Evolutionary conservation across 129 eudicot species (phyloP), one percentile per base, ranked within the genome.

Genomic region (Tanacetum coccineum): DNA sequence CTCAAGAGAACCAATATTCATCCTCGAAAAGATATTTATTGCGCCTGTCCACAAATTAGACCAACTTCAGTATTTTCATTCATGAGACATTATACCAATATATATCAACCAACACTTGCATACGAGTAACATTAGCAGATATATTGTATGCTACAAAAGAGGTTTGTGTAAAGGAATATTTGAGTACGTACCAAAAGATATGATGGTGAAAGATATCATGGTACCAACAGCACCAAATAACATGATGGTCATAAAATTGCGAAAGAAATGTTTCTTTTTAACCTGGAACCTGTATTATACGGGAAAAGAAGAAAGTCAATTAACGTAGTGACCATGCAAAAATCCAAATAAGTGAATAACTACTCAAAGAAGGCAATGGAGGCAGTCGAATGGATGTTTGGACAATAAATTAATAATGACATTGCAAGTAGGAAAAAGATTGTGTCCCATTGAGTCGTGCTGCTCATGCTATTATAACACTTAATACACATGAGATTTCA

Each of bases 201-300:
- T 84, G 65, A 92, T 73, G 42, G 78, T 75, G 79, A 86, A 92
- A 61, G 98, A 88, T 64, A 92, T 79, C 70, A 92, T 58, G 10
- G 98, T 92, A 62, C 98, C 98, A 80, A 88, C 58, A 14, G 98
- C 98, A 63, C 98, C 98, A 72, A 92, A 92, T 77, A 92, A 62
- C 81, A 80, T 78, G 39, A 92, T 88, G 55, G 96, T 92, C 77
- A 79, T 80, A 73, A 88, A 92, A 66, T 88, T 91, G 48, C 96
- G 88, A 22, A 91, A 91, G 72, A 91, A 91, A 40, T 87, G 95
- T 75, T 91, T 91, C 93, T 87, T 91, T 71, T 91, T 91, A 42
- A 91, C 98, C 85, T 91, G 98, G 69, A 91, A 91, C 78, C 98
- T 91, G 97, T 72, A 52, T 68, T 60, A 50, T 10, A 51, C 9